Percentiles rank a stretch among this genome's conserved stretches.
Conservation (phyloP, 2,329 filamentous ascomycete genomes). For the Cytospora piceicola region DNA sequence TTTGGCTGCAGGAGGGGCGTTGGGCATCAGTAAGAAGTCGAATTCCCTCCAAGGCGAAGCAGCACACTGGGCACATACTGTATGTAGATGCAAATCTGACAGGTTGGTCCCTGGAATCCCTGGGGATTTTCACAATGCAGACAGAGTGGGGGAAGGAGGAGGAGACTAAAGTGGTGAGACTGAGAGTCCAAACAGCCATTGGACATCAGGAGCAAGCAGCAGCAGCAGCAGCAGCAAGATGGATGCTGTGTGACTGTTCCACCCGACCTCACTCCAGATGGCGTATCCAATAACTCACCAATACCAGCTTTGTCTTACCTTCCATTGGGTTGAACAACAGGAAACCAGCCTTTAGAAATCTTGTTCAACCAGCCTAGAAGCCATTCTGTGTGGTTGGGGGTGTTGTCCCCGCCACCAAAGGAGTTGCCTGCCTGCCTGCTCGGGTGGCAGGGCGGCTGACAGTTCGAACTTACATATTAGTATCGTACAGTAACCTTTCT, state of each 20-base stretch:
- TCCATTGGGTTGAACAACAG: no score
- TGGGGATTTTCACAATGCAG: neutral
- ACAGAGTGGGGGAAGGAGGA: no score
- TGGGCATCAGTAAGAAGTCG: conserved; percentile 18
- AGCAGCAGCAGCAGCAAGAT: neutral
- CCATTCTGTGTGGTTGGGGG: neutral
- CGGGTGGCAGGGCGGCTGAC: no score
- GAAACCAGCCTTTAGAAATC: no score
- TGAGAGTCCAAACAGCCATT: neutral
- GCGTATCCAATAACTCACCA: neutral
- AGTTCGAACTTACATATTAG: no score
- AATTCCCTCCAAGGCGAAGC: neutral
- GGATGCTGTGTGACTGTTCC: neutral
- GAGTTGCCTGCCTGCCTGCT: no score
- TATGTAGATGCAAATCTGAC: neutral
- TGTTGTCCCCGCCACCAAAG: neutral
- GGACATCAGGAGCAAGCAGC: neutral
- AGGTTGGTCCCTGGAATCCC: neutral
- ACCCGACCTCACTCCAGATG: neutral
- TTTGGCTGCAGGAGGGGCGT: conserved; percentile 13
- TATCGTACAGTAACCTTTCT: no score
- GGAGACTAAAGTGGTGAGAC: neutral
- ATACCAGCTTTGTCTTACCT: neutral
- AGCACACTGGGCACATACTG: neutral
- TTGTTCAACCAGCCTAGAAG: neutral